Evolutionary conservation across 139 green algal genomes (phyloP).

Genomic region (Tetraselmis chui): DNA sequence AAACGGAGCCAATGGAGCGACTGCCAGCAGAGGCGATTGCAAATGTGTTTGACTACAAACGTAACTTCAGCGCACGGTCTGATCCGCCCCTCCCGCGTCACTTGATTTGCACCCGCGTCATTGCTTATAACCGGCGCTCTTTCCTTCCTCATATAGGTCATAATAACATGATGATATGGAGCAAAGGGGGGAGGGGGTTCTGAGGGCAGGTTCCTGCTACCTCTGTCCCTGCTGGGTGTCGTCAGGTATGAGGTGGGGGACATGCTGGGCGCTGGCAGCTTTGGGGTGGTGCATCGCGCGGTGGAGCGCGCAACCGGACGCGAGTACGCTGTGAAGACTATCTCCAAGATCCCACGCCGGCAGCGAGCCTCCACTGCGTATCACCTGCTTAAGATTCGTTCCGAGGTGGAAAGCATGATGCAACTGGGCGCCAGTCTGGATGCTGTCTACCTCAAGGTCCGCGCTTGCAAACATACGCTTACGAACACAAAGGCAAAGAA

Average conservation of each 20-base stretch:
- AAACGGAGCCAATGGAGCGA: constrained; percentile 53
- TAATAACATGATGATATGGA: no score
- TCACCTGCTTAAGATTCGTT: constrained; percentile 12
- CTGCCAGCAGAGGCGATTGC: constrained; percentile 53
- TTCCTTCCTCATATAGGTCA: no score
- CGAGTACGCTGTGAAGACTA: constrained; percentile 13
- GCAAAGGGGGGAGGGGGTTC: no score
- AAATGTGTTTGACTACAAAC: constrained; percentile 66
- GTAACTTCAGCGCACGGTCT: constrained; percentile 43
- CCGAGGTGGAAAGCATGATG: constrained; percentile 20
- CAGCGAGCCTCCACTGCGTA: constrained; percentile 6
- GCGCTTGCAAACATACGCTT: no score
- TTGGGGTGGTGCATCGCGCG: constrained; percentile 11
- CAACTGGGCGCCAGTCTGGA: constrained; percentile 6
- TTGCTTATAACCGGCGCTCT: no score
- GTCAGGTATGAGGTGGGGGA: constrained; percentile 14
- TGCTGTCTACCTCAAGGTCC: constrained; percentile 6
- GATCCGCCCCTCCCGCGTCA: neutral
- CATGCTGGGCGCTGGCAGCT: constrained; percentile 14
- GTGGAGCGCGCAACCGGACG: constrained; percentile 19
- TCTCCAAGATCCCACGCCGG: constrained; percentile 5
- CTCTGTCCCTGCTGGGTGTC: constrained; percentile 2
- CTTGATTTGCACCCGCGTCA: no score
- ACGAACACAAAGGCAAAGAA: no score
- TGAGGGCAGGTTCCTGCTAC: neutral